Base-by-base conservation (phyloP, 2,329 filamentous ascomycete species). In the Colletotrichum australisinense region DNA sequence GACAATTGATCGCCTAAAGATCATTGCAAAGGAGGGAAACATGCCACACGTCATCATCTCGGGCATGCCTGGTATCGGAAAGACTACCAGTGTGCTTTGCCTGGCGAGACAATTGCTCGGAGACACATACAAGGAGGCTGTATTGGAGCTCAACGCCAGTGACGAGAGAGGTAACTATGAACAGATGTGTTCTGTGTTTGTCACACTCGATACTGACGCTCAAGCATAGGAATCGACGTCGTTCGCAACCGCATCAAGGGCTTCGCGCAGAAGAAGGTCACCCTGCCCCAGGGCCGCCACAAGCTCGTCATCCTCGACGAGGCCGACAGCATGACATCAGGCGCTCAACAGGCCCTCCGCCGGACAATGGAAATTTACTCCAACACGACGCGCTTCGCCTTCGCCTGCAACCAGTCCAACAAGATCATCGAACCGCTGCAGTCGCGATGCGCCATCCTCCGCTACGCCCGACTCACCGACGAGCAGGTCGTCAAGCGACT, bases 361-460 rank as follows among this genome's bases (percentile, higher is more conserved):
- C 89, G 97, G 75, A 99, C 97, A 0, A 99, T 99, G 97, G 97
- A 99, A 83, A 99, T 98, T 64, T 98, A 98, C 86, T 97, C 95
- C 55, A 93, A 95, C 75, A 99, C 97, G 1, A 99, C 97, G 2
- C 91, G 97, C 72, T 99, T 99, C 80, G 97, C 97, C 0, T 99
- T 99, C 80, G 97, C 97, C 2, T 99, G 97, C 88, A 99, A 99
- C 83, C 95, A 98, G 86, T 97, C 94, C 75, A 99, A 98, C 87
- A 99, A 98, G 85, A 98, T 99, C 81, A 99, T 99, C 83, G 97
- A 99, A 83, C 97, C 97, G n/a, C 88, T 99, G 64, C 97, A 99
- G 83, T 98, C 95, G 22, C 92, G 97, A 78, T 99, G 97, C 82
- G 97, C 97, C 24, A 98, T 99, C 80, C 89, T 99, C 68, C 93